phyloP scores from a whole-genome alignment of 2,329 filamentous ascomycete species.

The Myrmaecium sp. region DNA sequence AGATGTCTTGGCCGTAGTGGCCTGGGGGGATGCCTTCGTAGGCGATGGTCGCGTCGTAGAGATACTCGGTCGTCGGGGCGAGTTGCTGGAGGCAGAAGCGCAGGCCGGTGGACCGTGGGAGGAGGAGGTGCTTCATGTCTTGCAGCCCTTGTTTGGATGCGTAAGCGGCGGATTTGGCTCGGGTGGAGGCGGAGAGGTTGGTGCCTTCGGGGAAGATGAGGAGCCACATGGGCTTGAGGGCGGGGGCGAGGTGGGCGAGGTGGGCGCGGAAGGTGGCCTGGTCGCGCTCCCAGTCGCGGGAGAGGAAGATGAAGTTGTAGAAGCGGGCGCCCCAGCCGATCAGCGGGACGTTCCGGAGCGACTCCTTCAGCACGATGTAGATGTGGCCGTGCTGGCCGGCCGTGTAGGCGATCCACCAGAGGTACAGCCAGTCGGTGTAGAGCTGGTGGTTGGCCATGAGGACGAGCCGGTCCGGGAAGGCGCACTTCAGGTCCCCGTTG shows the following conservation, averaged over 20 bases:
- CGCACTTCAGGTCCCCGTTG: constrained; percentile 55
- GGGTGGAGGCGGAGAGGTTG: constrained; percentile 59
- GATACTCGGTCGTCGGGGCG: constrained; percentile 55
- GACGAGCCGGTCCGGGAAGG: constrained; percentile 65
- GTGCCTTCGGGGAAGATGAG: constrained; percentile 80
- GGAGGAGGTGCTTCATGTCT: constrained; percentile 53
- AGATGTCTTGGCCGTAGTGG: constrained; percentile 71
- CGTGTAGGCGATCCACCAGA: constrained; percentile 84
- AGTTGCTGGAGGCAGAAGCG: constrained; percentile 67
- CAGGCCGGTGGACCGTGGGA: constrained; percentile 67
- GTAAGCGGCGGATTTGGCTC: constrained; percentile 53
- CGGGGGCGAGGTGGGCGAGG: constrained; percentile 50
- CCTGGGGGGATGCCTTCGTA: constrained; percentile 69
- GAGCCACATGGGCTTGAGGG: constrained; percentile 71
- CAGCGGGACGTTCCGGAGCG: constrained; percentile 66
- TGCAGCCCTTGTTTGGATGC: constrained; percentile 55
- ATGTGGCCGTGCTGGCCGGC: constrained; percentile 67
- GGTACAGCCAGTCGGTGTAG: constrained; percentile 79
- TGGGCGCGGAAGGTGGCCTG: constrained; percentile 58
- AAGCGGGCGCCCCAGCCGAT: constrained; percentile 73
- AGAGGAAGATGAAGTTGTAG: constrained; percentile 82
- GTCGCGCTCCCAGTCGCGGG: constrained; percentile 74
- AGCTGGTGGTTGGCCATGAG: constrained; percentile 81
- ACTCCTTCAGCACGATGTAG: constrained; percentile 83
- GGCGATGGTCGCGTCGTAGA: constrained; percentile 87